Conservation (phyloP, 139 green algal genomes). For the Volvox africanus region DNA sequence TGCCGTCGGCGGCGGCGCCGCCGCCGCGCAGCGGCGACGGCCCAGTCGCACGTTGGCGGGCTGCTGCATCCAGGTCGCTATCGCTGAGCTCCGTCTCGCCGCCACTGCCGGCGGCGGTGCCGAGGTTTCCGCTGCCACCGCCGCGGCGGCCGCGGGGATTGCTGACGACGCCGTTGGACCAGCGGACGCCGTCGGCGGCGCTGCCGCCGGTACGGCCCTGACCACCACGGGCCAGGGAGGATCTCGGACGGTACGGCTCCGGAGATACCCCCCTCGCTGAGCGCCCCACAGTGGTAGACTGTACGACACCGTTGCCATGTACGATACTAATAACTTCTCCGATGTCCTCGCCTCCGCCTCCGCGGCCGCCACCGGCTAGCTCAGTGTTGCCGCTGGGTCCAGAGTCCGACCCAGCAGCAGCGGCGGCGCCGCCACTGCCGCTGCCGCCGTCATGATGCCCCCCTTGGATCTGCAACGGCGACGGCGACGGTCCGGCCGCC, state of each 20-base stretch:
- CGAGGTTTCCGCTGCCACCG: no score
- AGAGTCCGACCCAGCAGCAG: no score
- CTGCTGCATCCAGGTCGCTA: not conserved
- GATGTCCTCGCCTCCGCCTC: no score
- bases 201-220: not conserved
- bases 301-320: not conserved
- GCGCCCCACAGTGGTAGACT: not conserved
- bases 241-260: slow-evolving; percentile 1
- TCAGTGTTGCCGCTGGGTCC: not conserved
- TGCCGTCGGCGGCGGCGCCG: not conserved
- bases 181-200: slow-evolving; percentile 23
- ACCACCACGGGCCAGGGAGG: not conserved
- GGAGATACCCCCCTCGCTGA: not conserved
- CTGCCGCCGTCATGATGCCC: not conserved
- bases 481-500: no score
- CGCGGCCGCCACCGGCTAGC: not conserved
- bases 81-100: not conserved
- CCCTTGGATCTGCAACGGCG: no score
- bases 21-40: not conserved
- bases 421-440: not conserved
- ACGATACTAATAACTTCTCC: not conserved
- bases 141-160: not conserved
- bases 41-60: not conserved
- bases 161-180: slow-evolving; percentile 4
- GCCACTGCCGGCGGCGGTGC: not conserved